Base-by-base conservation (phyloP, 768 basidiomycete genomes). In the Rhodotorula kratochvilovae region DNA sequence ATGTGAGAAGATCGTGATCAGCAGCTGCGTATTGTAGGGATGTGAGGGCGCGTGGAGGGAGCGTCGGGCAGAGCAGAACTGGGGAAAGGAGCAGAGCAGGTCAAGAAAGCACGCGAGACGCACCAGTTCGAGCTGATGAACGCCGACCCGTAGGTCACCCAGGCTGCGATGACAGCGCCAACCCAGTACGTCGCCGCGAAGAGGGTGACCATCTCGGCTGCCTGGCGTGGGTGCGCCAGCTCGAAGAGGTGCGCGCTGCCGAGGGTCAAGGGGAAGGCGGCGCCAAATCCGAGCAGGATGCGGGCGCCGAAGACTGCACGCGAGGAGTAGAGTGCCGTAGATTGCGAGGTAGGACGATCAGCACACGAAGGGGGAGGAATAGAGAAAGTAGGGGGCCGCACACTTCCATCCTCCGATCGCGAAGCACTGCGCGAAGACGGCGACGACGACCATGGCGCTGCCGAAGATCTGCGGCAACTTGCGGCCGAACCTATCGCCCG, bases 271-370 rank as follows among this genome's bases (percentile, higher is more conserved):
- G 66, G 58, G 25, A 66, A 60, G 12, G 57, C 57, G 1, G 66
- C 57, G 29, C 57, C 58, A 31, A 66, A 59, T 0, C 58, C 57
- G 33, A 67, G 43, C 17, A 67, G 25, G 17, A 67, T n/a, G 17
- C 67, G 59, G 19, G 53, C 56, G 31, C 67, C 67, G 54, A 67
- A 58, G 67, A 62, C 61, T 63, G 61, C n/a, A n/a, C n/a, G n/a
- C n/a, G n/a, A n/a, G n/a, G n/a, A n/a, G n/a, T n/a, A n/a, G n/a
- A n/a, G n/a, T n/a, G n/a, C n/a, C n/a, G n/a, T n/a, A n/a, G n/a
- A n/a, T n/a, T 13, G 51, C 23, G 39, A 21, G 29, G 11, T 29
- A 45, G 31, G n/a, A n/a, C n/a, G n/a, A n/a, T n/a, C n/a, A n/a
- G n/a, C n/a, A n/a, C n/a, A n/a, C n/a, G n/a, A n/a, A n/a, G n/a